phyloP scores from a whole-genome alignment of 129 eudicot genomes.

The Tagetes erecta region DNA sequence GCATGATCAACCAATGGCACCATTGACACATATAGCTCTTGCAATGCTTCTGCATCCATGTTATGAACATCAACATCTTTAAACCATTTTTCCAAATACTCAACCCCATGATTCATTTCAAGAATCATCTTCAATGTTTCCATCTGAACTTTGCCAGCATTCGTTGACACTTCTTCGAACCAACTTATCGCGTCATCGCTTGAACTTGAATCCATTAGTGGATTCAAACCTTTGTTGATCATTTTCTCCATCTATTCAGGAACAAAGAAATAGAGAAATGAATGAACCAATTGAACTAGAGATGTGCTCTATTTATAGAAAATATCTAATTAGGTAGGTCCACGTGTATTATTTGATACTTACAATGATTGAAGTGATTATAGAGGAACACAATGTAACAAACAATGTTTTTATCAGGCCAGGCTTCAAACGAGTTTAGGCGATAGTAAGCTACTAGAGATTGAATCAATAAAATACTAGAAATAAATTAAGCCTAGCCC shows the following conservation, averaged over 20 bases:
- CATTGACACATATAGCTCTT: slow-evolving; percentile 44
- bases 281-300: not conserved
- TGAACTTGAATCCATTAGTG: slow-evolving; percentile 4
- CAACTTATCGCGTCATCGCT: slow-evolving; percentile 41
- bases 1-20: slow-evolving; percentile 74
- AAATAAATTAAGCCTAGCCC: no score
- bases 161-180: slow-evolving; percentile 60
- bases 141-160: slow-evolving; percentile 55
- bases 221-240: not conserved
- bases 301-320: not conserved
- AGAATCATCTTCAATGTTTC: slow-evolving; percentile 57
- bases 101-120: slow-evolving; percentile 48
- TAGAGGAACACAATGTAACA: no score
- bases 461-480: no score
- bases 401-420: no score
- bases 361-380: no score
- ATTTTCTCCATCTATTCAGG: not conserved
- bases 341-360: no score
- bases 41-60: slow-evolving; percentile 45
- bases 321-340: not conserved
- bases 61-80: slow-evolving; percentile 49
- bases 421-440: no score
- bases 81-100: slow-evolving; percentile 66
- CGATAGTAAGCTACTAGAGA: no score
- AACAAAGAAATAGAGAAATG: not conserved